Base-by-base conservation (phyloP, 106 monocot genomes). In the Alisma plantagoaquatica region DNA sequence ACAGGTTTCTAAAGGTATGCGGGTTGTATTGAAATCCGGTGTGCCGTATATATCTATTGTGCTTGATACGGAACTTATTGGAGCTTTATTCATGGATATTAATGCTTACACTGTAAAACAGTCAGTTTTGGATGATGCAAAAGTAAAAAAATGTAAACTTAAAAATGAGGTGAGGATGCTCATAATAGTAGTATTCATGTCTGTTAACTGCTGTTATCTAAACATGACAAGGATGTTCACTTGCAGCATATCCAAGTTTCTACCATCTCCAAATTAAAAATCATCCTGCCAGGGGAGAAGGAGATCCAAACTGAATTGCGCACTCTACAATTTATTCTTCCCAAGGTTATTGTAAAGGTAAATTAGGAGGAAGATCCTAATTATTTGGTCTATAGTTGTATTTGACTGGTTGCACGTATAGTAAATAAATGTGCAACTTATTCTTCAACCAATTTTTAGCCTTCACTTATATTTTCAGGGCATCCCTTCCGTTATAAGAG, bases 291-390 rank as follows among this genome's bases (percentile, higher is more conserved):
- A 22, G 75, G 81, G 35, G 74, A 35, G 48, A 71, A 49, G 27
- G 68, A 73, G 55, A 53, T 78, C 41, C 70, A 63, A 43, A 73
- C 71, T 78, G 75, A 71, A 25, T 44, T 89, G 63, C 76, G 85
- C 50, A 11, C 51, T 47, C 22, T 96, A 59, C 71, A 60, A 52
- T 41, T 41, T 29, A 61, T 79, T 33, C 89, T 96, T 69, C 84
- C 78, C 12, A 84, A 81, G 51, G 89, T 89, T 32, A 74, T 84
- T 32, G 96, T 96, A 57, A 89, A 96, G 89, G 96, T 96, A 17
- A 63, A 50, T n/a, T n/a, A n/a, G n/a, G n/a, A n/a, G n/a, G n/a
- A n/a, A n/a, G n/a, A n/a, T n/a, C n/a, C n/a, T n/a, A n/a, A n/a
- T n/a, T n/a, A n/a, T n/a, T n/a, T n/a, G n/a, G n/a, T n/a, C n/a